These are phyloP conservation scores for Russula compacta DNA, from an alignment of 768 basidiomycete species.

Conservation along the genomic window DNA sequence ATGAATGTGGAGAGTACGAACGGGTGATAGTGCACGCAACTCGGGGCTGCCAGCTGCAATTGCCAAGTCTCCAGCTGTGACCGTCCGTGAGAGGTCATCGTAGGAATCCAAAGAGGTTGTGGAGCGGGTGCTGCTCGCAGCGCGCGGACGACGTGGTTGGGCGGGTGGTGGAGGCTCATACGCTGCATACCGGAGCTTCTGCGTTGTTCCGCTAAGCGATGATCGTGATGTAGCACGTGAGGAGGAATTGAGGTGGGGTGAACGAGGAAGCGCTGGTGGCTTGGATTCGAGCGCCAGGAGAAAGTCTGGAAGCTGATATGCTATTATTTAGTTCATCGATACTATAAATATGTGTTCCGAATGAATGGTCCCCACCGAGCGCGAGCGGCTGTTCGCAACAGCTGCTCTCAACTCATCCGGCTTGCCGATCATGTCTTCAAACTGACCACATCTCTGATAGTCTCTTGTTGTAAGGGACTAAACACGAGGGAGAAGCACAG, in stretches of 20 bases:
- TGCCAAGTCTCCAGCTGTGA: slow-evolving; percentile 20
- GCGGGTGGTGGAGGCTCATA: slow-evolving; percentile 54
- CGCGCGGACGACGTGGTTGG: slow-evolving; percentile 26
- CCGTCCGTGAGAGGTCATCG: slow-evolving; percentile 23
- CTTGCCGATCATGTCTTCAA: slow-evolving; percentile 41
- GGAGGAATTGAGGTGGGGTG: slow-evolving; percentile 15
- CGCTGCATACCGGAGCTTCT: slow-evolving; percentile 57
- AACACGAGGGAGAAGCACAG: slow-evolving; percentile 1
- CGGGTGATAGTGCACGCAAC: slow-evolving; percentile 12
- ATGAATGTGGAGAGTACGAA: slow-evolving; percentile 2
- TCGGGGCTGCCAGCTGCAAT: slow-evolving; percentile 20
- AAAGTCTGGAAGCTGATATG: slow-evolving; percentile 61
- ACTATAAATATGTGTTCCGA: neutral
- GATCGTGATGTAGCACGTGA: slow-evolving; percentile 22
- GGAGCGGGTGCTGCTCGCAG: slow-evolving; percentile 30
- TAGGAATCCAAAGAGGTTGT: slow-evolving; percentile 28
- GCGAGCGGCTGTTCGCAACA: slow-evolving; percentile 39
- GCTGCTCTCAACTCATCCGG: slow-evolving; percentile 39
- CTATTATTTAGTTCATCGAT: slow-evolving; percentile 3
- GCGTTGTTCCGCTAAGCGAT: slow-evolving; percentile 26
- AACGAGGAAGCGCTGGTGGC: slow-evolving; percentile 19
- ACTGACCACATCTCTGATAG: slow-evolving; percentile 61
- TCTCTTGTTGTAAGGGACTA: neutral
- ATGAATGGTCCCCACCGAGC: slow-evolving; percentile 39
- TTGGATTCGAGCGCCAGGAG: slow-evolving; percentile 38